phyloP scores from a whole-genome alignment of 2,329 filamentous ascomycete species.

The Sporothrix phasma region DNA sequence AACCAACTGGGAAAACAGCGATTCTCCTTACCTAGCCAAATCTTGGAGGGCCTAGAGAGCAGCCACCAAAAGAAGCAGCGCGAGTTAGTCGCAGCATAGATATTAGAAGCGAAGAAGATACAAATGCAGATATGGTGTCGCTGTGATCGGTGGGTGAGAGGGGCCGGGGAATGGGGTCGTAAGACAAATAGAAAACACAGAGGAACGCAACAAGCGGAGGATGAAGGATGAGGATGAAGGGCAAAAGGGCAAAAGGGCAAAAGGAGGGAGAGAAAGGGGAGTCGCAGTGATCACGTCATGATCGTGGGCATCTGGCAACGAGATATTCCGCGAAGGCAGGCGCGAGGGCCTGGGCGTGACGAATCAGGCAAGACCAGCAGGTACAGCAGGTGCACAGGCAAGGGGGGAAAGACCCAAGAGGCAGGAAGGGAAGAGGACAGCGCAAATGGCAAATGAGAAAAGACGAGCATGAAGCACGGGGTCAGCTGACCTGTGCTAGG shows the following conservation, averaged over 20 bases:
- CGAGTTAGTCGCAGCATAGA: conserved; percentile 6
- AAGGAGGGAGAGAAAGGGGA: not conserved
- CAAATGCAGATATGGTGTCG: not conserved
- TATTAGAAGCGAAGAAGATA: not conserved
- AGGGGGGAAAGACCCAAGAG: not conserved
- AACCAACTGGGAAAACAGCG: not conserved
- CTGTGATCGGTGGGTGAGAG: not conserved
- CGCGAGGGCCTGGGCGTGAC: not conserved
- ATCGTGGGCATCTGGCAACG: not conserved
- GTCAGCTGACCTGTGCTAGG: conserved; percentile 15
- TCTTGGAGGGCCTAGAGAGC: conserved; percentile 17
- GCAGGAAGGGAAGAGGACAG: not conserved
- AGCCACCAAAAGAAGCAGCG: not conserved
- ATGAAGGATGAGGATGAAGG: not conserved
- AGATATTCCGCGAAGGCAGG: not conserved
- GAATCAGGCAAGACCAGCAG: not conserved
- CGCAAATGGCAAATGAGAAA: not conserved
- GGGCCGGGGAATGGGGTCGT: not conserved
- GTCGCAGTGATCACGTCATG: not conserved
- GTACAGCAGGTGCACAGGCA: not conserved
- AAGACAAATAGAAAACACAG: not conserved
- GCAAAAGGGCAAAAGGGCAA: not conserved
- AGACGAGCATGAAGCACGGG: not conserved
- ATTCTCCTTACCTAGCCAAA: conserved; percentile 12
- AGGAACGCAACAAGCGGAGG: not conserved